These are phyloP conservation scores for Cutaneotrichosporon sp. DNA, from an alignment of 1,284 basidiomycete species.

Conservation along the genomic window DNA sequence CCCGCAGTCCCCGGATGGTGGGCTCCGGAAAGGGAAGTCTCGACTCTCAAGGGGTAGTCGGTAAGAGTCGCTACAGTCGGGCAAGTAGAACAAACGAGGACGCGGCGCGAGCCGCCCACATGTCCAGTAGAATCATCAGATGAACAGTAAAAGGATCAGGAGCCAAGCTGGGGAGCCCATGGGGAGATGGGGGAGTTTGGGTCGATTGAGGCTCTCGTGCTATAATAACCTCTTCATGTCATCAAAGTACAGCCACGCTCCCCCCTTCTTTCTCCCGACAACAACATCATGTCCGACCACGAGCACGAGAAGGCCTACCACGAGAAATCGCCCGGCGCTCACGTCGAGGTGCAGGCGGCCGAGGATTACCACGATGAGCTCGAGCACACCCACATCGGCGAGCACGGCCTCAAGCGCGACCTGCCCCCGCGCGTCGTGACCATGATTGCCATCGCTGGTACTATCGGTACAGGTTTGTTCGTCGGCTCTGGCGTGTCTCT, in stretches of 20 bases:
- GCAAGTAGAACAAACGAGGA: not conserved
- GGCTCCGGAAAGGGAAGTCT: not conserved
- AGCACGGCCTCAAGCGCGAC: constrained; percentile 17
- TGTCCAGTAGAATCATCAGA: not conserved
- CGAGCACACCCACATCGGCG: constrained; percentile 11
- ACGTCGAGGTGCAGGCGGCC: constrained; percentile 11
- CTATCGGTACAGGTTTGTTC: constrained; percentile 56
- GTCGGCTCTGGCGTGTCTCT: constrained; percentile 41
- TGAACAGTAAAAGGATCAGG: not conserved
- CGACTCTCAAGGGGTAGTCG: not conserved
- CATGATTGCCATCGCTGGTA: constrained; percentile 54
- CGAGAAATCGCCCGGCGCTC: not conserved
- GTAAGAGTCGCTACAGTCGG: not conserved
- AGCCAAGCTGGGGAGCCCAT: not conserved
- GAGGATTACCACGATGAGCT: constrained; percentile 12
- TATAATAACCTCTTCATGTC: not conserved
- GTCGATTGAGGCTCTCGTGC: not conserved
- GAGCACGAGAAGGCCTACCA: not conserved
- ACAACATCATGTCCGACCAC: not conserved
- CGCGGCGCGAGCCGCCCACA: too few species aligned
- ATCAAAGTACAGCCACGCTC: not conserved
- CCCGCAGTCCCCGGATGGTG: not conserved
- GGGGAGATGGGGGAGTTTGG: not conserved
- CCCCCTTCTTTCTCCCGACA: not conserved
- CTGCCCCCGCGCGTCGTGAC: constrained; percentile 17